phyloP scores from a whole-genome alignment of 495 filamentous ascomycete genomes.

The Talaromyces trachyspermus region DNA sequence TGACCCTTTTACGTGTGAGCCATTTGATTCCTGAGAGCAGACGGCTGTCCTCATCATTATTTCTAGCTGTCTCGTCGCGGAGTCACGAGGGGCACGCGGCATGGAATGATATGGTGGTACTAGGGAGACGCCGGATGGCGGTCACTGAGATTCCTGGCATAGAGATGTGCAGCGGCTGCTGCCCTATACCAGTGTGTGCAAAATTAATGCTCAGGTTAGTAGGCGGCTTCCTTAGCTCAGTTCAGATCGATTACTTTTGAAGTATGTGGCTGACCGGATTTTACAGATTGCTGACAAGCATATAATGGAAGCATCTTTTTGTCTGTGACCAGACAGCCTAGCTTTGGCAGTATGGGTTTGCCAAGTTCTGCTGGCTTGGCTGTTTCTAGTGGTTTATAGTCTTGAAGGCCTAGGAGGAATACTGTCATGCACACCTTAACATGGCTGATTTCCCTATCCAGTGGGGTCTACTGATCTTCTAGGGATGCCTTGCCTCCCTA shows the following conservation, averaged over 20 bases:
- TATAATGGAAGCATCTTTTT: background rate
- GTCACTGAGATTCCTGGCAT: background rate
- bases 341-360: background rate
- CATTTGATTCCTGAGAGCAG: background rate
- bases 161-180: background rate
- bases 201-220: background rate
- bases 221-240: too few species aligned
- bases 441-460: background rate
- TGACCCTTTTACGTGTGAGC: background rate
- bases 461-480: background rate
- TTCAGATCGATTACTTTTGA: background rate
- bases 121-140: background rate
- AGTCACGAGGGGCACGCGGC: background rate
- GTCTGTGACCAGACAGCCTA: background rate
- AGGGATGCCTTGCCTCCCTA: background rate
- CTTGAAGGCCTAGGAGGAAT: background rate
- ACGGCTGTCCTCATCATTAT: background rate
- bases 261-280: background rate
- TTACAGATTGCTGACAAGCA: background rate
- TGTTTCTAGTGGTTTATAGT: background rate
- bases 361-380: background rate
- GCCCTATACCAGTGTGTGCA: background rate
- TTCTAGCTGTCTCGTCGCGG: background rate
- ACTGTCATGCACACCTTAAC: conserved; percentile 2
- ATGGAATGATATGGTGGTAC: background rate